Evolutionary conservation across 257 asterid genomes (phyloP).

Genomic region (Vinca minor): DNA sequence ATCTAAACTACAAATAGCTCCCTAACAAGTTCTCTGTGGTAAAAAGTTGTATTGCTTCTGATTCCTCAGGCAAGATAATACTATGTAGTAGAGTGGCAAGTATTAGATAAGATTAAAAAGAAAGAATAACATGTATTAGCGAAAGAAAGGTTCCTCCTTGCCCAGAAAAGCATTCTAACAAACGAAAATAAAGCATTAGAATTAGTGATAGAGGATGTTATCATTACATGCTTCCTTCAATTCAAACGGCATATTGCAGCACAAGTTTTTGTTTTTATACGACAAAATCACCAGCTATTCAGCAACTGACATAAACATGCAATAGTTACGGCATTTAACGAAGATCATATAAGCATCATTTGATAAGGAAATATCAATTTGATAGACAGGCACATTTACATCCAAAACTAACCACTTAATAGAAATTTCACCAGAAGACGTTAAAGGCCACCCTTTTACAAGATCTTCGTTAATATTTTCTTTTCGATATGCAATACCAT

Average conservation of each 20-base stretch:
- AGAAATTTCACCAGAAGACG: background rate
- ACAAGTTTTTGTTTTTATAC: background rate
- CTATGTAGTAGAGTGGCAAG: no score
- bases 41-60: no score
- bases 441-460: background rate
- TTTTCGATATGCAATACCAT: background rate
- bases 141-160: no score
- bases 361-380: background rate
- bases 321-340: background rate
- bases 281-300: background rate
- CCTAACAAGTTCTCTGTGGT: no score
- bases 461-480: background rate
- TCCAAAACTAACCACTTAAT: background rate
- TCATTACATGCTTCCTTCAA: background rate
- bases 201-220: background rate
- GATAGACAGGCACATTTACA: background rate
- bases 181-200: background rate
- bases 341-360: background rate
- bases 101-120: no score
- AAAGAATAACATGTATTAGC: no score
- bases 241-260: background rate
- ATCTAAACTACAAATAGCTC: no score
- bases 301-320: background rate
- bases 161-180: no score
- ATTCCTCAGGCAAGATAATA: no score